A percentile compares a stretch with the other conserved stretches of the same genome.
These are phyloP conservation scores for Dissophora ornata DNA, from an alignment of 192 early-diverging fungal species.

Conservation along the genomic window DNA sequence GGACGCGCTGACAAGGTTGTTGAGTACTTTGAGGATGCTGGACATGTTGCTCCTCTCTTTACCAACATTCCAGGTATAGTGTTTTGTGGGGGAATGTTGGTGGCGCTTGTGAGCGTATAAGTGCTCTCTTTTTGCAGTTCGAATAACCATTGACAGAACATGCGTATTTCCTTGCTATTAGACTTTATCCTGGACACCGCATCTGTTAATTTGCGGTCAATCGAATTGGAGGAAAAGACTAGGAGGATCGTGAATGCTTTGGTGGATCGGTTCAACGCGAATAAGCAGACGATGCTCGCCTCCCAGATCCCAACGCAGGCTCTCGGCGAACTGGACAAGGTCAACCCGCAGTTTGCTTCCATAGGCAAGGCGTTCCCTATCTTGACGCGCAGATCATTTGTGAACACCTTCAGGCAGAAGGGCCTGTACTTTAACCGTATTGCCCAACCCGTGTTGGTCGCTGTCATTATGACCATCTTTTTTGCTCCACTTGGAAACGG, in stretches of 20 bases:
- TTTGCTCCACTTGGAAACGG: slow-evolving; percentile 33
- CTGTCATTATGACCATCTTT: slow-evolving; percentile 47
- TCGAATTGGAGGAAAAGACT: slow-evolving; percentile 34
- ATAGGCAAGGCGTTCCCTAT: slow-evolving; percentile 46
- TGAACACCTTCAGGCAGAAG: slow-evolving; percentile 53
- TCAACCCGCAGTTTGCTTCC: slow-evolving; percentile 39
- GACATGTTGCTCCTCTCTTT: slow-evolving; percentile 37
- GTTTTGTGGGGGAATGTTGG: no score
- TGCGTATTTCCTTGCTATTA: not conserved
- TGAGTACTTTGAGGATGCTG: slow-evolving; percentile 51
- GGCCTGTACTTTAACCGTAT: slow-evolving; percentile 45
- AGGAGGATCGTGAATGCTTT: slow-evolving; percentile 26
- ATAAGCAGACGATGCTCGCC: slow-evolving; percentile 33
- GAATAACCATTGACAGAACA: no score
- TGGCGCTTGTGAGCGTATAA: no score
- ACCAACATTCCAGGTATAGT: slow-evolving; percentile 46
- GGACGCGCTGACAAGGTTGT: slow-evolving; percentile 52
- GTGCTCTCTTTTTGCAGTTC: no score
- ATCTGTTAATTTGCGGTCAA: slow-evolving; percentile 35
- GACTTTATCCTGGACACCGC: slow-evolving; percentile 52
- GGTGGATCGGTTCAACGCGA: slow-evolving; percentile 28
- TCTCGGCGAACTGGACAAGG: slow-evolving; percentile 23
- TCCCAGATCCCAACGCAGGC: slow-evolving; percentile 10
- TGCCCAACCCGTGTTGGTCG: slow-evolving; percentile 33
- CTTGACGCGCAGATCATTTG: slow-evolving; percentile 36